Conservation (phyloP, 768 basidiomycete genomes). For the Piloderma croceum region DNA sequence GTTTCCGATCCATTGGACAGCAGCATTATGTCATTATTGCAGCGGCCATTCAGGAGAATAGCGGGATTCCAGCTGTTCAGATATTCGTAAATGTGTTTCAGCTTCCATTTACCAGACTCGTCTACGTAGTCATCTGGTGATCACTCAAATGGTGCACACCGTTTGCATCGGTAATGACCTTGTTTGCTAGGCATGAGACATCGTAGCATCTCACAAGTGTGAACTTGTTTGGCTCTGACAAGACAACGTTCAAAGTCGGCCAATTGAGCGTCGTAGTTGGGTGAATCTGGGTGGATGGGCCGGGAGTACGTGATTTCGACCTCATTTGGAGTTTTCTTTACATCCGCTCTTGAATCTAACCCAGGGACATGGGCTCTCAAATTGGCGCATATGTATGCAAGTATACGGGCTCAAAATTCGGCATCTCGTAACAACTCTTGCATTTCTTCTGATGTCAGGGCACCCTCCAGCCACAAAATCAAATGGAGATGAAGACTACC, state of each 20-base stretch:
- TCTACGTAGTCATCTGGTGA: slow-evolving; percentile 14
- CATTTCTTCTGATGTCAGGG: slow-evolving; percentile 27
- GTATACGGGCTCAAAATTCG: slow-evolving; percentile 23
- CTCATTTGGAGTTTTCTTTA: slow-evolving; percentile 20
- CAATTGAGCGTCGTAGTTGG: slow-evolving; percentile 15
- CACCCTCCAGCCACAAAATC: slow-evolving; percentile 26
- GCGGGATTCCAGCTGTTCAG: slow-evolving; percentile 27
- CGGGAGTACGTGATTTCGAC: slow-evolving; percentile 27
- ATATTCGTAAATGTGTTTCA: slow-evolving; percentile 13
- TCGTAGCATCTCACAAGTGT: slow-evolving; percentile 21
- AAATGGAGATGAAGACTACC: slow-evolving; percentile 33
- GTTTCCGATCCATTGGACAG: slow-evolving; percentile 30
- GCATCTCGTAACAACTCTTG: slow-evolving; percentile 15
- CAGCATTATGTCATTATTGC: slow-evolving; percentile 38
- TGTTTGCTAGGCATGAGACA: slow-evolving; percentile 20
- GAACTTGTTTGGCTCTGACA: slow-evolving; percentile 24
- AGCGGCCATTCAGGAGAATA: slow-evolving; percentile 14
- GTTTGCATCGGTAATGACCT: slow-evolving; percentile 27
- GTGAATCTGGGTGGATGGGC: slow-evolving; percentile 23
- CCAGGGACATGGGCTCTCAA: slow-evolving; percentile 28
- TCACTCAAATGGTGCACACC: slow-evolving; percentile 23
- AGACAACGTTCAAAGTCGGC: slow-evolving; percentile 18
- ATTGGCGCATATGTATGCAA: slow-evolving; percentile 28
- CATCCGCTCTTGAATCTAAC: slow-evolving; percentile 18
- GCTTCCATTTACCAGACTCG: slow-evolving; percentile 26